Percentiles rank a stretch among this genome's conserved stretches.
Conservation (phyloP, 495 filamentous ascomycete genomes). For the Letharia columbiana region DNA sequence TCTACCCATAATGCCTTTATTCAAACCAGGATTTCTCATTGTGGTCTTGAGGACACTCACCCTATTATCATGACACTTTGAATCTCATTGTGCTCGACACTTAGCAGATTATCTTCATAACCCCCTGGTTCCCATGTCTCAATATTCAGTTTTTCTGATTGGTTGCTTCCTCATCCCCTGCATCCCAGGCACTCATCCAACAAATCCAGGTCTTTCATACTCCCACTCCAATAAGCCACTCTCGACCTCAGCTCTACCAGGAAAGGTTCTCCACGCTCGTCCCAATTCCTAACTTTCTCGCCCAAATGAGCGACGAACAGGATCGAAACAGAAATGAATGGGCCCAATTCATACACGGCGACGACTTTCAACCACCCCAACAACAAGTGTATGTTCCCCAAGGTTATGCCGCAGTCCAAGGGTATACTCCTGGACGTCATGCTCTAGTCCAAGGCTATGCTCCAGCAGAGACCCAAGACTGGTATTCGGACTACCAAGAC, state of each 20-base stretch:
- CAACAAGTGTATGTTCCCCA: background rate
- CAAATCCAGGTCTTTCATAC: background rate
- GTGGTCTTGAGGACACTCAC: background rate
- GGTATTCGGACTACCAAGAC: background rate
- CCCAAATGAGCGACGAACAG: background rate
- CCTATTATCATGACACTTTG: background rate
- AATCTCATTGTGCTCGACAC: background rate
- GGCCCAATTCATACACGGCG: background rate
- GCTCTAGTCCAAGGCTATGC: background rate
- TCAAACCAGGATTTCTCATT: background rate
- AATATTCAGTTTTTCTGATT: background rate
- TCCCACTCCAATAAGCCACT: background rate
- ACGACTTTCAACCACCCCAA: background rate
- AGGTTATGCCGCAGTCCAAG: background rate
- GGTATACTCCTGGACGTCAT: background rate
- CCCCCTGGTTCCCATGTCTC: background rate
- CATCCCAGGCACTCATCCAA: background rate
- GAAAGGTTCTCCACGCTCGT: background rate
- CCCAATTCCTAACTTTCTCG: background rate
- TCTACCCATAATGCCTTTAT: background rate
- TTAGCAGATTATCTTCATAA: background rate
- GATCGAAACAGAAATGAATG: background rate
- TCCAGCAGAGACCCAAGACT: background rate
- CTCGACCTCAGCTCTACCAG: background rate
- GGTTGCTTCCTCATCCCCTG: background rate